These are phyloP conservation scores for Samsoniella hepiali DNA, from an alignment of 2,329 filamentous ascomycete genomes.

Conservation along the genomic window DNA sequence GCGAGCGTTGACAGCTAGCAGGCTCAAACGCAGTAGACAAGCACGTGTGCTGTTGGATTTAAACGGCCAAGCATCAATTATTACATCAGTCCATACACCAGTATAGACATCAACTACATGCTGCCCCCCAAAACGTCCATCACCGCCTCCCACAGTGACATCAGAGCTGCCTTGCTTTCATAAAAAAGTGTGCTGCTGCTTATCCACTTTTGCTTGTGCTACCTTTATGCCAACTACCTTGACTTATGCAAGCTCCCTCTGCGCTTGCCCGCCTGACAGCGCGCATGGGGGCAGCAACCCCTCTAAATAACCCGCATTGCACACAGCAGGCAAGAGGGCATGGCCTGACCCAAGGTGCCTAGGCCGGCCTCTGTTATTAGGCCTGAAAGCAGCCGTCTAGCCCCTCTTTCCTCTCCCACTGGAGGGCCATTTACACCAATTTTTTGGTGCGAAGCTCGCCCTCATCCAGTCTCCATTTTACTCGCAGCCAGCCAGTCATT, in stretches of 20 bases:
- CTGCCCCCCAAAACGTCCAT: not conserved
- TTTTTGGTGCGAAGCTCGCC: conserved; percentile 9
- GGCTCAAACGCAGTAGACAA: too few species aligned
- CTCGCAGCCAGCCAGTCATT: conserved; percentile 20
- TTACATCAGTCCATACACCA: not conserved
- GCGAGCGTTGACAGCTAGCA: too few species aligned
- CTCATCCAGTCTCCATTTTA: conserved; percentile 17
- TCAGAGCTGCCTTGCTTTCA: not conserved
- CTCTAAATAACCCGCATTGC: conserved; percentile 4
- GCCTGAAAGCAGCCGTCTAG: not conserved
- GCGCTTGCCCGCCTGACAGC: not conserved
- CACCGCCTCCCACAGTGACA: not conserved
- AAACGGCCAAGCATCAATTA: too few species aligned
- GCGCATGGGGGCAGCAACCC: not conserved
- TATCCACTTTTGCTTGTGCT: not conserved
- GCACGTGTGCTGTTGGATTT: not conserved
- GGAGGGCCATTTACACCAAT: conserved; percentile 15
- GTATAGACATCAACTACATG: not conserved
- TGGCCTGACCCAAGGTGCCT: not conserved
- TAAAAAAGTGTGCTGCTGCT: not conserved
- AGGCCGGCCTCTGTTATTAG: not conserved
- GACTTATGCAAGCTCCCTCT: not conserved
- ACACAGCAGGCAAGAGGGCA: not conserved
- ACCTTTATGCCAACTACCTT: not conserved
- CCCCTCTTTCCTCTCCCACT: conserved; percentile 8